Conservation (phyloP, 1,139 yeast species). For the Yamadazyma spencermartinsiae region DNA sequence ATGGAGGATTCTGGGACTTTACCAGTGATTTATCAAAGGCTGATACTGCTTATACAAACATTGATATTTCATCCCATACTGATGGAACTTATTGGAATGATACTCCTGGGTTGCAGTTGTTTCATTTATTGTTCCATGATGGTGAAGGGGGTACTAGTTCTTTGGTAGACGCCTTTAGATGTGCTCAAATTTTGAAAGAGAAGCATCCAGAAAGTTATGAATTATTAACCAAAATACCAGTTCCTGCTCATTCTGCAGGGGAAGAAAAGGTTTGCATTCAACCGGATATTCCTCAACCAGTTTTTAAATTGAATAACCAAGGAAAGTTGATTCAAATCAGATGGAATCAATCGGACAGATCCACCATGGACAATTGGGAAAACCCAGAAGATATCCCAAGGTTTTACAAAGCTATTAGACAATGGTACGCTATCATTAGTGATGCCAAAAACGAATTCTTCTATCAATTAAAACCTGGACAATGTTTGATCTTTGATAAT, state of each 20-base stretch:
- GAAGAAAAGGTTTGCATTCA: conserved; percentile 68
- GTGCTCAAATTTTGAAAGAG: conserved; percentile 53
- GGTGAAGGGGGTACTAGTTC: conserved; percentile 78
- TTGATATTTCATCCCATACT: conserved; percentile 67
- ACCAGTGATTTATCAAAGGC: conserved; percentile 70
- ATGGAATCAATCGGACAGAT: conserved; percentile 76
- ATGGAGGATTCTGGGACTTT: conserved; percentile 83
- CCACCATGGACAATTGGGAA: conserved; percentile 61
- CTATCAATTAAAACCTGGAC: conserved; percentile 66
- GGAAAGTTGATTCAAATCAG: conserved; percentile 66
- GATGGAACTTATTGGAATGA: conserved; percentile 83
- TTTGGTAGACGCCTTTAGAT: conserved; percentile 66
- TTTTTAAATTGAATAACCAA: conserved; percentile 55
- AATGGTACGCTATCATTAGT: conserved; percentile 58
- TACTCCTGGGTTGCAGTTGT: conserved; percentile 72
- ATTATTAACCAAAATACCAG: conserved; percentile 49
- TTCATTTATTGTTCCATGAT: conserved; percentile 65
- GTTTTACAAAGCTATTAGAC: conserved; percentile 60
- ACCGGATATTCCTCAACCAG: conserved; percentile 61
- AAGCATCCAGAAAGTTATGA: conserved; percentile 57
- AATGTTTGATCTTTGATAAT: conserved; percentile 69
- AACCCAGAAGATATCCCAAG: conserved; percentile 54
- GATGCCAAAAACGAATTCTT: conserved; percentile 54
- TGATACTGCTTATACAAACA: conserved; percentile 75
- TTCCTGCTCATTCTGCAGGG: conserved; percentile 81